Base-by-base conservation (phyloP, 108 stramenopile genomes). In the Chaetoceros tenuissimus region DNA sequence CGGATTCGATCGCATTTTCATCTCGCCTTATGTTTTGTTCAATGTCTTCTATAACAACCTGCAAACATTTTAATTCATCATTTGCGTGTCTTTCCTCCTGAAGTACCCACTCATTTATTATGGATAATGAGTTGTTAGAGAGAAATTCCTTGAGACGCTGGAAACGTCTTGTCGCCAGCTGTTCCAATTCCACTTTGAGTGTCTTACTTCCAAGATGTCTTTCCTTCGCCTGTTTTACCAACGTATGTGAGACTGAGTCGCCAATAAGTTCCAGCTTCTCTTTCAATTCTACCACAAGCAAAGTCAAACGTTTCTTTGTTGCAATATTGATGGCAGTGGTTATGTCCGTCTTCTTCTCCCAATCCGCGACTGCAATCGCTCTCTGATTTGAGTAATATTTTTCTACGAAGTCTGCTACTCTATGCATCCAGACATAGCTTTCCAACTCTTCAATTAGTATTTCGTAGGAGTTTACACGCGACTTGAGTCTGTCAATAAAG, bases 281-380 rank as follows among this genome's bases (percentile, higher is more conserved):
- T 53, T 83, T 73, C 20, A 91, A 56, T 46, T 91, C 85, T 20
- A 79, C 67, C 5, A 85, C 89, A 7, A 91, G 49, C 7, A 67
- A 64, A 2, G 77, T 79, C 47, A 87, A 65, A 31, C 65, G 69
- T 55, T 91, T 91, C 49, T 80, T 74, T 28, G 77, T 85, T 0
- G 89, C 89, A 53, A 87, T 84, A 63, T 87, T 87, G 28, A 91
- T 87, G 24, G 89, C 89, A 24, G 89, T 82, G 17, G 79, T 82
- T 19, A 91, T 81, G 48, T 91, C 89, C 28, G 89, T 91, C 62
- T 84, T 75, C 59, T 85, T 84, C 48, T 91, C 89, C 68, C 83
- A 91, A 0, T 81, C 75, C 23, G 78, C 75, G 34, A 91, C 60
- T 19, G 85, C 75, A 25, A 82, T 66, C 7, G 89, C 69, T 21